Base-by-base conservation (phyloP, 192 early-diverging fungal species). In the Geranomyces variabilis region DNA sequence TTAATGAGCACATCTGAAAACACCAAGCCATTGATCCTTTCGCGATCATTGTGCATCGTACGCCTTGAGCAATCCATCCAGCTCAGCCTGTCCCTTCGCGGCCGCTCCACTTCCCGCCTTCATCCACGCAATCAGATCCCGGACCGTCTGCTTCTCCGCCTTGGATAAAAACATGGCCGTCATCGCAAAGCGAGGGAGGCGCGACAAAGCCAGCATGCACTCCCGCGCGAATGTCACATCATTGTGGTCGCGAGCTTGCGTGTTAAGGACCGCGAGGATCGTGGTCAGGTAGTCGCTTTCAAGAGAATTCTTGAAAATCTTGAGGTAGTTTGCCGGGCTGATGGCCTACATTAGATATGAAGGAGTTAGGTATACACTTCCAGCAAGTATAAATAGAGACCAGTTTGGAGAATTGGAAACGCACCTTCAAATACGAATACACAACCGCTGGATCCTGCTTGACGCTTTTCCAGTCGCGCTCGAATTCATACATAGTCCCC, bases 401-500 rank as follows among this genome's bases (percentile, higher is more conserved):
- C n/a, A 41, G 36, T 3, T 26, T 53, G 3, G 51, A 4, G 51
- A 47, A 53, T 26, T 4, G 24, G 4, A 4, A 53, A 3, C 58
- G 6, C 80, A 90, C 89, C 79, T 90, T 88, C 45, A 92, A 69
- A 55, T 89, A 88, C 1, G 74, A 62, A 67, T 88, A 91, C 15
- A 89, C 63, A 10, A 78, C 59, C 13, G 76, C 74, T 22, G 71
- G 68, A 10, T 86, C 83, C 59, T 65, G 57, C 61, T 80, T 84
- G 28, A 86, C 79, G 56, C 78, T 81, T 66, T 87, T 88, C 90
- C 90, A 93, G 58, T 90, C 87, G 8, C 88, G 76, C 61, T 91
- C 87, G 69, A 92, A 91, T 56, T 93, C 91, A 69, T 77, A 81
- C 57, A 86, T 86, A 14, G 85, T 89, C n/a, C 57, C 77, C 13